Conservation (phyloP, 2,329 filamentous ascomycete species). For the Fusarium zealandicum region DNA sequence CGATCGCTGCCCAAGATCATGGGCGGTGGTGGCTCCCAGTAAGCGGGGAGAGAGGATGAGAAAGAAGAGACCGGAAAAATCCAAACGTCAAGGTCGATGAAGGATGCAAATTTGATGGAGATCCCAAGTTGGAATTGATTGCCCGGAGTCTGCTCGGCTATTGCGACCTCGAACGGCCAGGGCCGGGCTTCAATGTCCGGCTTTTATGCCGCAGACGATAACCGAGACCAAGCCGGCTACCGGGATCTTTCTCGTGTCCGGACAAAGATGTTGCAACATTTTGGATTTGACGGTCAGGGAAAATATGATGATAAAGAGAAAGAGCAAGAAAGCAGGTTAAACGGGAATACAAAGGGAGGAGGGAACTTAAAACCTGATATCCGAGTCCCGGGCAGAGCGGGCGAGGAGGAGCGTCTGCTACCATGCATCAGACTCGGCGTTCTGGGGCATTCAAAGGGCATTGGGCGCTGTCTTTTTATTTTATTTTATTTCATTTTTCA, state of each 20-base stretch:
- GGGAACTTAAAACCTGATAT: conserved; percentile 20
- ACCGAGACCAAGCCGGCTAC: conserved; percentile 18
- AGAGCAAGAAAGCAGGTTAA: conserved; percentile 6
- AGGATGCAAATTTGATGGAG: conserved; percentile 17
- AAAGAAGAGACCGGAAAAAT: conserved; percentile 2
- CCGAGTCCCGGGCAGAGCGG: conserved; percentile 27
- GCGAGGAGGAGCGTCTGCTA: conserved; percentile 33
- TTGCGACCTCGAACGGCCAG: conserved; percentile 10
- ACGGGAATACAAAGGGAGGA: conserved; percentile 11
- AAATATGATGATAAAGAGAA: conserved; percentile 8
- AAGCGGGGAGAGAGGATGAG: conserved; percentile 10
- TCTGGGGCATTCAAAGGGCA: conserved; percentile 42
- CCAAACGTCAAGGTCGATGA: conserved; percentile 6
- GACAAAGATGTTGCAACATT: neutral
- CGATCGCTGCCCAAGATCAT: conserved; percentile 60
- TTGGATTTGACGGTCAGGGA: conserved; percentile 22
- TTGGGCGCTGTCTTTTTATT: conserved; percentile 39
- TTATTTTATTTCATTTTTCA: conserved; percentile 3
- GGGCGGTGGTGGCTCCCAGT: conserved; percentile 48
- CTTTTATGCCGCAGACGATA: conserved; percentile 23
- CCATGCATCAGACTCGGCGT: conserved; percentile 43
- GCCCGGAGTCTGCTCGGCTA: conserved; percentile 37
- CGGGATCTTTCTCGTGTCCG: neutral
- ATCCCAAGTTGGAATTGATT: conserved; percentile 9
- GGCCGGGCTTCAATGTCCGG: conserved; percentile 29